Evolutionary conservation across 139 green algal genomes (phyloP), one percentile per base, ranked within the genome.

Genomic region (Klebsormidium nitens): DNA sequence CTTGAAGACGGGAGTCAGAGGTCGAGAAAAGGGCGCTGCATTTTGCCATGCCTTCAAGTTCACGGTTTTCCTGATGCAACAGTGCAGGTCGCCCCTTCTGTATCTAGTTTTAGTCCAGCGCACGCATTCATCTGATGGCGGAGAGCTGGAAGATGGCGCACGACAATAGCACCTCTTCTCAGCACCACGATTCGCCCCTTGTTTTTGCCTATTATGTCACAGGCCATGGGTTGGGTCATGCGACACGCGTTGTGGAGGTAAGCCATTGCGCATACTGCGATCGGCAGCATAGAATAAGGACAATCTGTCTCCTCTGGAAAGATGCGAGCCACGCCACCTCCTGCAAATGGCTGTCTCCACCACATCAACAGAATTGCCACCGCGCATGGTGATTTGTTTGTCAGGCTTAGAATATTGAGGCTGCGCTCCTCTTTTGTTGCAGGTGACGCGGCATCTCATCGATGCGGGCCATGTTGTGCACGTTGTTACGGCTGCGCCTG

Each of bases 151-250:
- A 50, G 42, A 50, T 50, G 8, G 42, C 8, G 42, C 42, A 50
- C 42, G 42, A 50, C 8, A 50, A 14, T 14, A 50, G 42, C 42
- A 14, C 11, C 14, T 29, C 50, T 59, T 5, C 5, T 59, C 50
- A 29, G 8, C 50, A 59, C 11, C 31, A 50, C 55, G 32, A 63
- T 5, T 11, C 8, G 37, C 74, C 76, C 1, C 69, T 87, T 2
- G 72, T 70, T 1, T 81, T 89, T 31, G 80, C 76, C 0, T 89
- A 88, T 64, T 89, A 89, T 50, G 80, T 84, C 48, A 89, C 82
- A 29, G 81, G 80, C 0, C 86, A 91, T 56, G 86, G 86, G 3
- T 72, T 90, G 3, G 86, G 86, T 1, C 86, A 91, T 58, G 81
- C 84, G 1, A 89, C 86, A 0, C 52, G 86, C 1, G 74, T 77